Percentiles rank a stretch among this genome's conserved stretches.
Conservation (phyloP, 257 asterid species). For the Apocynum venetum region DNA sequence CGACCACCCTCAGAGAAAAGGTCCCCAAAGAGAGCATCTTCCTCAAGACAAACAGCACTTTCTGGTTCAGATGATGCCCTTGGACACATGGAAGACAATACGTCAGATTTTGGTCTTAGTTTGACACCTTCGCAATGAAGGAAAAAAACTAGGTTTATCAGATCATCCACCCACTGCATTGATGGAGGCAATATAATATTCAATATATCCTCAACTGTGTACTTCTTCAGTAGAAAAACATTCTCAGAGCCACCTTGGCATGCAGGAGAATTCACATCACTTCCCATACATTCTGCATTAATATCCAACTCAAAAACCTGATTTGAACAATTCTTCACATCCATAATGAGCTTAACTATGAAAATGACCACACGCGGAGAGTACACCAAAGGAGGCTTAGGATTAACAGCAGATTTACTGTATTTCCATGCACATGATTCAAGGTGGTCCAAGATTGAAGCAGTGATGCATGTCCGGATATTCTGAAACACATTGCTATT, state of each 20-base stretch:
- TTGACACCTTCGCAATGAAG: constrained; percentile 85
- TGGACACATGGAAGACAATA: constrained; percentile 55
- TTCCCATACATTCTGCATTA: constrained; percentile 22
- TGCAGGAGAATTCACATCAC: constrained; percentile 39
- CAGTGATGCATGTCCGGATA: constrained; percentile 60
- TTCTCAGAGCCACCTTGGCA: constrained; percentile 40
- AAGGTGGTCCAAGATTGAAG: constrained; percentile 60
- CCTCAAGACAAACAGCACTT: constrained; percentile 69
- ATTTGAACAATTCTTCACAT: constrained; percentile 50
- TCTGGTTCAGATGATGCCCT: constrained; percentile 84
- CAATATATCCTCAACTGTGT: constrained; percentile 61
- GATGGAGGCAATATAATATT: constrained; percentile 61
- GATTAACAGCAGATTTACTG: constrained; percentile 41
- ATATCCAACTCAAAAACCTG: constrained; percentile 42
- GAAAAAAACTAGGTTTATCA: constrained; percentile 60
- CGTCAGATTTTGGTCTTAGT: constrained; percentile 67
- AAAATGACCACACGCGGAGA: constrained; percentile 69
- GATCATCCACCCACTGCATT: constrained; percentile 70
- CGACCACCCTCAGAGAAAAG: constrained; percentile 96
- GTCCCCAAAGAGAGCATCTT: constrained; percentile 97
- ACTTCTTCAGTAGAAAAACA: constrained; percentile 51
- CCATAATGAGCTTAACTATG: constrained; percentile 62
- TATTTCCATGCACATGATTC: constrained; percentile 62
- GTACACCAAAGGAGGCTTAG: constrained; percentile 69
- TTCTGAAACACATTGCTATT: constrained; percentile 55